phyloP scores from a whole-genome alignment of 331 rosid genomes.

The Phaseolus coccineus region DNA sequence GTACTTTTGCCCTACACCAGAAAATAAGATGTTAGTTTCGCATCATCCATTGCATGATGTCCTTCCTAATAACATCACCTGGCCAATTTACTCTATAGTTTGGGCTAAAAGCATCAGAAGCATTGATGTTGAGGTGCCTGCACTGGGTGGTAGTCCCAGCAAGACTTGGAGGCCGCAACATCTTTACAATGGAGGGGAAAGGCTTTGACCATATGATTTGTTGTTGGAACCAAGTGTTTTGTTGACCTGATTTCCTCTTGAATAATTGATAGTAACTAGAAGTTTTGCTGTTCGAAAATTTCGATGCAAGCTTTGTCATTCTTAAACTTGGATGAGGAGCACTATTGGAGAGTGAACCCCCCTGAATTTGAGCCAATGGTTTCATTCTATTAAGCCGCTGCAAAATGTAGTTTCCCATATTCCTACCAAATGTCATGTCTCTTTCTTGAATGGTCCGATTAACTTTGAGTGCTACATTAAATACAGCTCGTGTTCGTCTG shows the following conservation, averaged over 20 bases:
- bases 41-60: slow-evolving; percentile 84
- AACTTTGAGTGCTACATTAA: slow-evolving; percentile 68
- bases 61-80: slow-evolving; percentile 64
- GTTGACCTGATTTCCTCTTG: slow-evolving; percentile 65
- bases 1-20: not conserved
- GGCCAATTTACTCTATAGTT: slow-evolving; percentile 47
- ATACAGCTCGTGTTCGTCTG: slow-evolving; percentile 77
- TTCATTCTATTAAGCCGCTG: slow-evolving; percentile 70
- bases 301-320: slow-evolving; percentile 47
- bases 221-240: not conserved
- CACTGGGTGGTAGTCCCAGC: slow-evolving; percentile 59
- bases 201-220: slow-evolving; percentile 50
- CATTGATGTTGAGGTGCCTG: slow-evolving; percentile 51
- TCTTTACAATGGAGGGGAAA: slow-evolving; percentile 65
- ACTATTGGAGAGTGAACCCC: slow-evolving; percentile 30
- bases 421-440: slow-evolving; percentile 43
- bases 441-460: slow-evolving; percentile 77
- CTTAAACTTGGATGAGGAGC: not conserved
- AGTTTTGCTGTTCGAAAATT: slow-evolving; percentile 52
- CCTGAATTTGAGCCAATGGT: slow-evolving; percentile 77
- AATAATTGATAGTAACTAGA: slow-evolving; percentile 45
- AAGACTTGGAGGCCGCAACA: slow-evolving; percentile 65
- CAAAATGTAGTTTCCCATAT: not conserved
- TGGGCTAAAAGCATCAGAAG: slow-evolving; percentile 44
- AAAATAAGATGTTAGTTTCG: slow-evolving; percentile 46